phyloP scores from a whole-genome alignment of 2,329 filamentous ascomycete species.

The Pseudopyrenochaeta lycopersici region DNA sequence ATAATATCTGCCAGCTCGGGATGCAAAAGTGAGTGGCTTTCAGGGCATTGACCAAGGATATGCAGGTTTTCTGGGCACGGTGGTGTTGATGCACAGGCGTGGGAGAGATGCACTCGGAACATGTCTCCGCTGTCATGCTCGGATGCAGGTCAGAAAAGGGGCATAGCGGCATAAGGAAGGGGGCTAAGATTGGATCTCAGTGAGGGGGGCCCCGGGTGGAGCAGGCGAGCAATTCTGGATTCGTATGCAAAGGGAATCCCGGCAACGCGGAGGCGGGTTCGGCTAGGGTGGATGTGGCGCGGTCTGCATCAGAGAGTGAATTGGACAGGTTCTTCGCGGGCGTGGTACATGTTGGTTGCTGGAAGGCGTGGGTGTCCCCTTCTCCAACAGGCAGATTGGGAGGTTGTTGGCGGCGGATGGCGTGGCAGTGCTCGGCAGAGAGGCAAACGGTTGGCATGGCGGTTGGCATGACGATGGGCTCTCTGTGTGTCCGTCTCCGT shows the following conservation, averaged over 20 bases:
- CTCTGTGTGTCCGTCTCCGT: not conserved
- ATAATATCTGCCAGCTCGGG: too few species aligned
- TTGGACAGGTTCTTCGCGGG: too few species aligned
- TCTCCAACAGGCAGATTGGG: too few species aligned
- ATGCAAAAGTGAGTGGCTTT: too few species aligned
- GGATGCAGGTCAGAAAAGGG: not conserved
- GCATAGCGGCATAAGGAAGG: conserved; percentile 4
- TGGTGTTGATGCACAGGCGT: not conserved
- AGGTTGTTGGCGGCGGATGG: too few species aligned
- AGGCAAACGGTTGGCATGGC: too few species aligned
- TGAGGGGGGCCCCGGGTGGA: not conserved
- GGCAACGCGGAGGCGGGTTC: not conserved
- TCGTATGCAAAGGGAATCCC: not conserved
- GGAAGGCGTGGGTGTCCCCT: too few species aligned
- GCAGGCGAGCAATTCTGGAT: not conserved
- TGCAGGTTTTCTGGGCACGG: too few species aligned
- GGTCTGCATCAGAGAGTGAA: not conserved
- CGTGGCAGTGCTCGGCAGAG: too few species aligned
- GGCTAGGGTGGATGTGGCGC: conserved; percentile 1
- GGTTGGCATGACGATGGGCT: not conserved
- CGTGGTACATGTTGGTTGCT: too few species aligned
- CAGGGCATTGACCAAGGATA: too few species aligned
- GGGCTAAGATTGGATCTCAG: not conserved
- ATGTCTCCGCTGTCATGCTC: not conserved
- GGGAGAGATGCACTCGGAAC: not conserved